Evolutionary conservation across 2,329 filamentous ascomycete species (phyloP).

Genomic region (Fusarium udum): DNA sequence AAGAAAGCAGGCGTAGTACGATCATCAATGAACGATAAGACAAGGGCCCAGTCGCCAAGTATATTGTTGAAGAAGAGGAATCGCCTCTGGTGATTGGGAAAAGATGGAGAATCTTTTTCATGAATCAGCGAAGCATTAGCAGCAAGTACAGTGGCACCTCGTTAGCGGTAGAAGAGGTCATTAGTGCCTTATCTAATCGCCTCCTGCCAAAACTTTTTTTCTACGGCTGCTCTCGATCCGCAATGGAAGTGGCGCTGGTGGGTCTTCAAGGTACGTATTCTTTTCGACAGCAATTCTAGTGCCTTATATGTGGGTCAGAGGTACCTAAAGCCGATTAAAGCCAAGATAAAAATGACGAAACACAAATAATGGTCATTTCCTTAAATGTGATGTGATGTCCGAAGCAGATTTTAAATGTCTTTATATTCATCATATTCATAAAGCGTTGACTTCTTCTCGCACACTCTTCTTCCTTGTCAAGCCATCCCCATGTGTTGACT

Average conservation of each 20-base stretch:
- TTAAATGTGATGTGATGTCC: not conserved
- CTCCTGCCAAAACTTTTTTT: constrained; percentile 30
- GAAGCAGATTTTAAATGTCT: not conserved
- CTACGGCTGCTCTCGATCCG: constrained; percentile 6
- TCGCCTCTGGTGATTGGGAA: not conserved
- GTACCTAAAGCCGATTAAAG: not conserved
- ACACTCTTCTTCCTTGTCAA: not conserved
- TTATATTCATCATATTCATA: constrained; percentile 22
- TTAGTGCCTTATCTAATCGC: constrained; percentile 10
- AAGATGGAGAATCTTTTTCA: constrained; percentile 33
- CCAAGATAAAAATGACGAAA: not conserved
- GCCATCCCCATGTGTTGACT: not conserved
- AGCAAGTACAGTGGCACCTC: not conserved
- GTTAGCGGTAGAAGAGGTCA: constrained; percentile 1
- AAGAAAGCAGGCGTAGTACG: not conserved
- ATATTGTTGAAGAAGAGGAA: constrained; percentile 9
- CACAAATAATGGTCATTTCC: not conserved
- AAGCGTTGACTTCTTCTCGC: not conserved
- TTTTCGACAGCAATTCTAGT: not conserved
- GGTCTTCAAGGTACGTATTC: constrained; percentile 16
- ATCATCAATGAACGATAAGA: not conserved
- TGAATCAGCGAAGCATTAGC: constrained; percentile 30
- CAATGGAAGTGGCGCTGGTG: constrained; percentile 17
- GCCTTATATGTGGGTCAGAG: constrained; percentile 15
- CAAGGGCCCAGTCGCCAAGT: not conserved